Evolutionary conservation across 352 stramenopile genomes (phyloP), one percentile per base, ranked within the genome.

Genomic region (Phytophthora brassicae): DNA sequence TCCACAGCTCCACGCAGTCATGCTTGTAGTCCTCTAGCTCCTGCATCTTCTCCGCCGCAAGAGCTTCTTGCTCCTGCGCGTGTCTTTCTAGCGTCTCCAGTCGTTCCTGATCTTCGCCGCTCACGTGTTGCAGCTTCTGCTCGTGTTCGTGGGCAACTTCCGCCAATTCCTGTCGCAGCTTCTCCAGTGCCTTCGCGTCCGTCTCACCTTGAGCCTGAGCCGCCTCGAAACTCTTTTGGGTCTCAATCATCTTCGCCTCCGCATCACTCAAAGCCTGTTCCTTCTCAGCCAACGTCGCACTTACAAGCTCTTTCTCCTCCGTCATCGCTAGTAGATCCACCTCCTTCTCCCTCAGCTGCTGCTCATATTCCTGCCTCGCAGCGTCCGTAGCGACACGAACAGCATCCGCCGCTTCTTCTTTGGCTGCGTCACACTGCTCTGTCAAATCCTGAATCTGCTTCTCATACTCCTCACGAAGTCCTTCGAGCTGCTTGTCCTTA

Each of bases 21-120:
- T 91, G 76, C 49, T 90, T 92, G 63, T 89, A 94, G 51, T 90
- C 81, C 19, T 87, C 81, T 36, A 88, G 65, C 22, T 85, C 75
- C 42, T 86, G 78, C 14, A 62, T 77, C 58, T 86, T 72, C 44
- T 79, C 57, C 17, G 55, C 49, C 12, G 64, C 49, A 35, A 72
- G 26, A 3, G 55, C 38, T 20, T 80, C 60, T 23, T 72, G 60
- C 44, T 74, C 65, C 26, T 67, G 51, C 31, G 58, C 53, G 16
- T 64, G 61, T 19, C 59, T 66, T 36, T 69, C 52, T 16, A 77
- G 23, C 23, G 24, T 39, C 3, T 68, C 53, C 12, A 71, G 9
- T 12, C 64, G 56, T 17, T 57, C 33, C 9, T 72, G 52, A 3
- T 56, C 31, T 50, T 66, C 69, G 6, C 46, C 44, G 29, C 49